Evolutionary conservation across 75 land plant genomes (phyloP).

Genomic region (Pinus albicaulis): DNA sequence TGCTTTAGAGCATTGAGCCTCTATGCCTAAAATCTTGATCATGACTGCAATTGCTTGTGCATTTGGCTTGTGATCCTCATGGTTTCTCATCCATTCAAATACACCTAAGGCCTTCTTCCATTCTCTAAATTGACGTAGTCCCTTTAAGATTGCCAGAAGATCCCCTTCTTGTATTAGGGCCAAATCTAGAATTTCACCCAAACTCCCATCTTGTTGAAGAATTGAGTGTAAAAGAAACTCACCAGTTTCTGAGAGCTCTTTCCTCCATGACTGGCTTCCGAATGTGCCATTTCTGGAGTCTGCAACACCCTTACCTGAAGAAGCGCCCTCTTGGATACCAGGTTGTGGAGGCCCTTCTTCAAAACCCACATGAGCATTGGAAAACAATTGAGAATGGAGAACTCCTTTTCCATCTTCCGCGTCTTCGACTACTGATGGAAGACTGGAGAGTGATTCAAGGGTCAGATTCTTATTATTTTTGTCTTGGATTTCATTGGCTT

Average conservation of each 20-base stretch:
- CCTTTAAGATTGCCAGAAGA: conserved; percentile 41
- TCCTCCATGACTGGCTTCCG: conserved; percentile 9
- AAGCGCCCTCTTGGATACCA: no score
- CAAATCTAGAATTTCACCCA: conserved; percentile 30
- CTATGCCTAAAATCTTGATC: conserved; percentile 56
- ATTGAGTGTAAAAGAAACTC: conserved; percentile 39
- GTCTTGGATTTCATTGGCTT: not conserved
- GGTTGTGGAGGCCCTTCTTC: no score
- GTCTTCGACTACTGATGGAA: conserved; percentile 3
- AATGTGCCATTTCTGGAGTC: not conserved
- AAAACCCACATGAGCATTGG: no score
- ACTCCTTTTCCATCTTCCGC: not conserved
- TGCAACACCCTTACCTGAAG: no score
- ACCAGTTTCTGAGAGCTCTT: conserved; percentile 36
- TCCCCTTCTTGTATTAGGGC: conserved; percentile 33
- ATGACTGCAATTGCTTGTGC: conserved; percentile 45
- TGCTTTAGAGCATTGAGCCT: conserved; percentile 59
- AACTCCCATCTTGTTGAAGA: conserved; percentile 14
- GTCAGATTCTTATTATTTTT: not conserved
- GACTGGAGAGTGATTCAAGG: not conserved
- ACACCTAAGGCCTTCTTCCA: conserved; percentile 55
- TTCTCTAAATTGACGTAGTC: conserved; percentile 26
- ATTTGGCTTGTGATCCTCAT: conserved; percentile 8
- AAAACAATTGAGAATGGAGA: not conserved
- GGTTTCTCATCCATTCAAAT: conserved; percentile 61